Base-by-base conservation (phyloP, 352 stramenopile genomes). In the Hyaloperonospora brassicae region DNA sequence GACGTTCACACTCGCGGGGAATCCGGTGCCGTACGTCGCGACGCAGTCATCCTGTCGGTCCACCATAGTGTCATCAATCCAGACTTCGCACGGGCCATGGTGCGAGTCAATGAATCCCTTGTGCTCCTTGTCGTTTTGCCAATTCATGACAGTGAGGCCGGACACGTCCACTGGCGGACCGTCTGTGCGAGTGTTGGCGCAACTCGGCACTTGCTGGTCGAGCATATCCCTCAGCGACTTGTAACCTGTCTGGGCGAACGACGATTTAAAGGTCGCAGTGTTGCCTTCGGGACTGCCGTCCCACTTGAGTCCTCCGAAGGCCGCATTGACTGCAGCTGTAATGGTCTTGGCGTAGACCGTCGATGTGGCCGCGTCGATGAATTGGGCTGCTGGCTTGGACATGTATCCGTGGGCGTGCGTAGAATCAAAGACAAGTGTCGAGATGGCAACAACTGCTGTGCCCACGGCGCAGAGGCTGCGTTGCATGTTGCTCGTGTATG, bases 301-400 rank as follows among this genome's bases (percentile, higher is more conserved):
- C 59, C 63, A 84, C 64, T 84, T 85, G 52, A 78, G 70, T 17
- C 73, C 73, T 5, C 51, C 49, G 50, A 81, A 86, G 17, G 67
- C 52, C 10, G 44, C 63, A 40, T 73, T 71, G 27, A 72, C 59
- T 39, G 59, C 46, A 39, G 55, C 61, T 46, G 63, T 64, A 53
- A 81, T 84, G 62, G 51, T 72, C 49, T 39, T 62, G 30, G 51
- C 52, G 61, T 73, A 82, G 38, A 55, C 57, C 30, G 76, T 86
- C 22, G 52, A 47, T 9, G 41, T 64, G 23, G 55, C 47, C 1
- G 61, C 5, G 23, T 68, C 47, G 34, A 65, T 42, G 54, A 76
- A 84, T 45, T 79, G 59, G 13, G 72, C 72, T 0, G 38, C 50
- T 9, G 73, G 73, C 9, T 72, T 61, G 25, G 71, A 63, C 8